A percentile compares a stretch with the other conserved stretches of the same genome.
These are phyloP conservation scores for Cytospora leucostoma DNA, from an alignment of 2,329 filamentous ascomycete species.

Conservation along the genomic window DNA sequence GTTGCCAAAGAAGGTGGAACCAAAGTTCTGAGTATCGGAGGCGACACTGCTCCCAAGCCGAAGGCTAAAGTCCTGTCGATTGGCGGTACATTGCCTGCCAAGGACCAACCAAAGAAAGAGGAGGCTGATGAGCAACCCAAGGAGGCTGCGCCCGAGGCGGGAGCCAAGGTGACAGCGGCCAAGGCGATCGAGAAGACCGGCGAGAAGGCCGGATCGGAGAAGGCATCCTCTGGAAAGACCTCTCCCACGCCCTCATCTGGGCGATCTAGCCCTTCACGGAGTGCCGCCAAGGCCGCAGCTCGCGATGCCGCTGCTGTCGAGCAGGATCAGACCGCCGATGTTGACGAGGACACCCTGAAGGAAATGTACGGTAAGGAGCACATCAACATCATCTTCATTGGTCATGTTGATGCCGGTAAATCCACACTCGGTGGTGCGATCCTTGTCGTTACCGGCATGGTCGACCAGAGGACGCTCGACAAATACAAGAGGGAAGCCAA, in stretches of 20 bases:
- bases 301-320: conserved; percentile 81
- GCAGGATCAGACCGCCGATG: conserved; percentile 77
- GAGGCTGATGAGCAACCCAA: conserved; percentile 49
- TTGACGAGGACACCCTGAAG: conserved; percentile 72
- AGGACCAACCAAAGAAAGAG: conserved; percentile 46
- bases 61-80: conserved; percentile 65
- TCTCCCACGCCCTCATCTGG: conserved; percentile 84
- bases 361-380: conserved; percentile 95
- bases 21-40: conserved; percentile 66
- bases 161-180: conserved; percentile 79
- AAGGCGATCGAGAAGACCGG: conserved; percentile 94
- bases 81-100: conserved; percentile 40
- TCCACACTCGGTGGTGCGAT: conserved; percentile 94
- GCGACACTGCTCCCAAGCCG: conserved; percentile 49
- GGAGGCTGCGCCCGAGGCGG: conserved; percentile 63
- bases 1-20: conserved; percentile 57
- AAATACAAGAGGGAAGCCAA: conserved; percentile 98
- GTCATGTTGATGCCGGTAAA: conserved; percentile 98
- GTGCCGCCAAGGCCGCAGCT: conserved; percentile 49
- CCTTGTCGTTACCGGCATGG: conserved; percentile 93
- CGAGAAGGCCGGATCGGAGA: conserved; percentile 46
- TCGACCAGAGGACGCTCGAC: conserved; percentile 97
- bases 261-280: conserved; percentile 74
- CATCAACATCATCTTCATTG: conserved; percentile 95
- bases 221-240: conserved; percentile 59